Percentiles rank a stretch among this genome's conserved stretches.
Evolutionary conservation across 345 rosid genomes (phyloP).

Genomic region (Ricinus communis): DNA sequence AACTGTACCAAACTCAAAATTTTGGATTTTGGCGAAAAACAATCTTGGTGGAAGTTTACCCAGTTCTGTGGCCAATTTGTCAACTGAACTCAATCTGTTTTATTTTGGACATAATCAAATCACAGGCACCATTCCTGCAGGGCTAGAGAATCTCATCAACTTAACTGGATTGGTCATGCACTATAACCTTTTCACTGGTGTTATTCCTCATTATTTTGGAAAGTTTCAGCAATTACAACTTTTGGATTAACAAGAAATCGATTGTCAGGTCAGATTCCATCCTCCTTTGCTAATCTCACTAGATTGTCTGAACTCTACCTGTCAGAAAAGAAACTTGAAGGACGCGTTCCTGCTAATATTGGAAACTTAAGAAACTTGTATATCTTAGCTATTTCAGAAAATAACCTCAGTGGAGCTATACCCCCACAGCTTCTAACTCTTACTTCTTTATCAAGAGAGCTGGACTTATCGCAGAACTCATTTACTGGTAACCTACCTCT

Average conservation of each 20-base stretch:
- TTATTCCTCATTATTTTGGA: slow-evolving; percentile 18
- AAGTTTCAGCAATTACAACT: slow-evolving; percentile 9
- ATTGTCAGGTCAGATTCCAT: slow-evolving; percentile 17
- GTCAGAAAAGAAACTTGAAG: slow-evolving; percentile 15
- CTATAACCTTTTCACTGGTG: slow-evolving; percentile 16
- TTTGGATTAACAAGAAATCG: not conserved
- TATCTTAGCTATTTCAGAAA: slow-evolving; percentile 4
- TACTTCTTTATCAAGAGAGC: slow-evolving; percentile 18
- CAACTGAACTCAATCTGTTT: slow-evolving; percentile 5
- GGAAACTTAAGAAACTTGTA: slow-evolving; percentile 10
- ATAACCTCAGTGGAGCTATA: slow-evolving; percentile 29
- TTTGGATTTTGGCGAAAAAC: not conserved
- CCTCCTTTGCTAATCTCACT: slow-evolving; percentile 25
- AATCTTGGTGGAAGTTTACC: slow-evolving; percentile 25
- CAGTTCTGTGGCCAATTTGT: slow-evolving; percentile 24
- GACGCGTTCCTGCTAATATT: slow-evolving; percentile 16
- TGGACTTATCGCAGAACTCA: slow-evolving; percentile 31
- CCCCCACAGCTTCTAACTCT: slow-evolving; percentile 17
- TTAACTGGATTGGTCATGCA: slow-evolving; percentile 15
- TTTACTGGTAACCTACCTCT: slow-evolving; percentile 29
- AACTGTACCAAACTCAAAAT: slow-evolving; percentile 19
- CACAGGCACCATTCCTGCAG: slow-evolving; percentile 22
- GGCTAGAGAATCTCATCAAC: slow-evolving; percentile 19
- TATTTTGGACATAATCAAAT: slow-evolving; percentile 11
- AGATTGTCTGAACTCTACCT: not conserved